A percentile compares a stretch with the other conserved stretches of the same genome.
Conservation (phyloP, 306 rosid species). For the Neltuma alba region DNA sequence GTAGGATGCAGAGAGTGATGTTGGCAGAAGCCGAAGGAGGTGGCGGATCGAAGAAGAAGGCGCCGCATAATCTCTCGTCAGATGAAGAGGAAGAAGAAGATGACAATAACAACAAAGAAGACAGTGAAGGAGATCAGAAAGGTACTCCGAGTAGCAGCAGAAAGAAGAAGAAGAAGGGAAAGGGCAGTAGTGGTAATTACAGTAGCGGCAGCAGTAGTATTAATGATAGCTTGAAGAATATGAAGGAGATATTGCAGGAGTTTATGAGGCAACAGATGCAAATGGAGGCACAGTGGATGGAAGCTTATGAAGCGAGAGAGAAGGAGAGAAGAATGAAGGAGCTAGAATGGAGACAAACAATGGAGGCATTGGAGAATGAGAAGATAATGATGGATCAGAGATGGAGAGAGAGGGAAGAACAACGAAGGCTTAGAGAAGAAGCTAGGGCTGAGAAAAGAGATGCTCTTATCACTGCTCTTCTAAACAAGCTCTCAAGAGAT, state of each 20-base stretch:
- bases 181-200: background rate
- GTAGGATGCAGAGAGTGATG: slow-evolving; percentile 72
- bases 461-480: slow-evolving; percentile 65
- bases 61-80: slow-evolving; percentile 40
- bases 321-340: slow-evolving; percentile 77
- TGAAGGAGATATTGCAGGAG: slow-evolving; percentile 76
- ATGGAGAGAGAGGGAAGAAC: slow-evolving; percentile 97
- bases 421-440: slow-evolving; percentile 82
- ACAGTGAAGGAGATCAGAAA: slow-evolving; percentile 53
- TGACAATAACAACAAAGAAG: slow-evolving; percentile 36
- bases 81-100: slow-evolving; percentile 77
- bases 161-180: slow-evolving; percentile 45
- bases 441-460: slow-evolving; percentile 96
- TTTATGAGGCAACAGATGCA: slow-evolving; percentile 83
- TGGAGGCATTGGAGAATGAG: slow-evolving; percentile 89
- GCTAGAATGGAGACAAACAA: slow-evolving; percentile 82
- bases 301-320: slow-evolving; percentile 79
- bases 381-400: slow-evolving; percentile 81
- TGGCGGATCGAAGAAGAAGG: slow-evolving; percentile 64
- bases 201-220: background rate
- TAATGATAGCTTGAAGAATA: slow-evolving; percentile 1
- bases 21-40: slow-evolving; percentile 81
- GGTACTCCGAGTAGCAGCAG: slow-evolving; percentile 28
- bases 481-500: slow-evolving; percentile 71
- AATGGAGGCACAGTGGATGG: slow-evolving; percentile 88